Evolutionary conservation across 176 grass and related monocot species (phyloP), one percentile per base, ranked within the genome.

Genomic region (Oryza australiensis): DNA sequence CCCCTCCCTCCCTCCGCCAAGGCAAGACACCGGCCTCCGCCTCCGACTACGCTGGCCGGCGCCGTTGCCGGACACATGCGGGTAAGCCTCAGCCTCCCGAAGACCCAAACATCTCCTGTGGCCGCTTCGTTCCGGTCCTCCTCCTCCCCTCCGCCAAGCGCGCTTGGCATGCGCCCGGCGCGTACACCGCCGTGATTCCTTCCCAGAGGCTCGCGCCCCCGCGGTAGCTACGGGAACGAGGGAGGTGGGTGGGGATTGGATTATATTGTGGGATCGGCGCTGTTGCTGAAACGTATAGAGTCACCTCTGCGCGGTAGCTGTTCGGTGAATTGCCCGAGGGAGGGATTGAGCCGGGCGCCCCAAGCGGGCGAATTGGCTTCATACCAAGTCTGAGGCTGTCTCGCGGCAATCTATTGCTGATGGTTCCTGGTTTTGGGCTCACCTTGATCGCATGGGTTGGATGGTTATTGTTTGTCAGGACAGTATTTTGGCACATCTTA

Each of bases 181-280:
- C 11, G 14, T 16, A 1, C 46, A 55, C 7, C 18, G 18, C 20
- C 20, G 51, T 12, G 42, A 13, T 43, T 0, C 12, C 42, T 11
- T 12, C 0, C 11, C 11, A 2, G 11, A 43, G 10, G 10, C 10
- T 43, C 3, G 10, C 42, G 0, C 0, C 5, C 4, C 5, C 4
- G 46, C 3, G 46, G 13, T 49, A 8, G 51, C 1, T 55, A 22
- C 5, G 6, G 20, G 51, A 55, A n/a, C 5, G 51, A 22, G 51
- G 20, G 5, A n/a, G 51, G 51, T 22, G 16, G 51, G 51, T 5
- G 16, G 6, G 6, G 18, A 22, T 7, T 49, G 51, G 18, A 55
- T 55, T 55, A 2, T 18, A 55, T 20, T n/a, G 18, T 22, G 35
- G 35, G 35, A 37, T 37, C 35, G 35, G 1, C 35, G 7, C 4